These are phyloP conservation scores for Cutaneotrichosporon spelunceum DNA, from an alignment of 1,284 basidiomycete species.

Conservation along the genomic window DNA sequence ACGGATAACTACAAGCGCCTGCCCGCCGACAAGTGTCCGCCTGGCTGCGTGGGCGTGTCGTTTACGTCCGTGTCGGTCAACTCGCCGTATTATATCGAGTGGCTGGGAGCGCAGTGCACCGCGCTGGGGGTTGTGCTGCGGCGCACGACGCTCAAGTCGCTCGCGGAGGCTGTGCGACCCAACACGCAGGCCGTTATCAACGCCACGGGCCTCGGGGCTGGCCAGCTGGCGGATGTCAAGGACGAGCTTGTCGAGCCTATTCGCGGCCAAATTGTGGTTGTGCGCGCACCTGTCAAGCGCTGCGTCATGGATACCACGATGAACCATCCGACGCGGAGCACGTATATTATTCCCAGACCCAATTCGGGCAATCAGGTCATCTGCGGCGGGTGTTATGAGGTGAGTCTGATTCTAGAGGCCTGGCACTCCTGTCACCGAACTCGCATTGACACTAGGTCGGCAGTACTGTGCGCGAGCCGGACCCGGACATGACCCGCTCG, in stretches of 20 bases:
- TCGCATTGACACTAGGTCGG: constrained; percentile 12
- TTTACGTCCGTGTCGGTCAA: constrained; percentile 27
- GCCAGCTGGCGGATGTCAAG: constrained; percentile 17
- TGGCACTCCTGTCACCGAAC: background rate
- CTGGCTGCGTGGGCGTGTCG: constrained; percentile 22
- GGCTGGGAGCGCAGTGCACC: constrained; percentile 23
- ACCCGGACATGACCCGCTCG: constrained; percentile 15
- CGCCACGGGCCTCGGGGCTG: constrained; percentile 20
- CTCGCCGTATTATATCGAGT: constrained; percentile 22
- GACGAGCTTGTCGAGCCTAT: constrained; percentile 24
- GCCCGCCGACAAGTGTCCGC: constrained; percentile 19
- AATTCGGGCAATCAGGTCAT: constrained; percentile 25
- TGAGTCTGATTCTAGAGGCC: constrained; percentile 4
- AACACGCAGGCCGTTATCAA: constrained; percentile 15
- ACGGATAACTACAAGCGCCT: constrained; percentile 17
- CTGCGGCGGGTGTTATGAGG: constrained; percentile 29
- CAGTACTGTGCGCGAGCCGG: constrained; percentile 14
- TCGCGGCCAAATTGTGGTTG: constrained; percentile 25
- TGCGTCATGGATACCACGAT: constrained; percentile 26
- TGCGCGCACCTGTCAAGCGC: constrained; percentile 21
- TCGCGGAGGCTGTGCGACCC: constrained; percentile 14
- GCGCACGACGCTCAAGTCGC: constrained; percentile 8
- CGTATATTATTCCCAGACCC: constrained; percentile 28
- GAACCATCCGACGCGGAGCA: constrained; percentile 21
- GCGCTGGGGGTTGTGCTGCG: constrained; percentile 20